Percentiles rank a stretch among this genome's conserved stretches.
phyloP scores from a whole-genome alignment of 176 grass and related monocot species.

The Cenchrus purpureus region DNA sequence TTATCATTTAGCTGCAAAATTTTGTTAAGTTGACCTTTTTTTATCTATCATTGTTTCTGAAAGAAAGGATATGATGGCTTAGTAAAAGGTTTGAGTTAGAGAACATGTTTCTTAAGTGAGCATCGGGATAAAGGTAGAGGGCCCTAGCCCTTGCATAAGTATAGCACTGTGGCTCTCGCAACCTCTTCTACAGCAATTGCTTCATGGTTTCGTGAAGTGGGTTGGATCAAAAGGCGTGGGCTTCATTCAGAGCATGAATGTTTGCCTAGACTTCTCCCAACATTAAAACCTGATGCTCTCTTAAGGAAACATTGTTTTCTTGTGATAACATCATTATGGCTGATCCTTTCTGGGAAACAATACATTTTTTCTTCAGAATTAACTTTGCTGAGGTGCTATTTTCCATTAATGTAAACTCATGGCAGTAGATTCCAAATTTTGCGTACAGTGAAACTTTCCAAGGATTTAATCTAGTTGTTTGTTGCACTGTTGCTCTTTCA shows the following conservation, averaged over 20 bases:
- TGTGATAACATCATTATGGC: conserved; percentile 54
- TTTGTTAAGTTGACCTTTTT: background rate
- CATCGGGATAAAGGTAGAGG: conserved; percentile 59
- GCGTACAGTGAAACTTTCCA: background rate
- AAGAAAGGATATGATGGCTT: conserved; percentile 73
- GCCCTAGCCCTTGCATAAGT: conserved; percentile 67
- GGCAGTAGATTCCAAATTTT: background rate
- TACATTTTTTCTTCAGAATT: background rate
- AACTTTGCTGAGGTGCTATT: background rate
- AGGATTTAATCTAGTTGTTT: background rate
- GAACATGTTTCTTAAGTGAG: conserved; percentile 49
- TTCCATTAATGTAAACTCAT: background rate
- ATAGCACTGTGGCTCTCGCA: conserved; percentile 64
- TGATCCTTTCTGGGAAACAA: conserved; percentile 64
- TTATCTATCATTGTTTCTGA: background rate
- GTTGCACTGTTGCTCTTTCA: background rate
- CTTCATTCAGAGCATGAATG: conserved; percentile 74
- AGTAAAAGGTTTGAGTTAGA: conserved; percentile 80
- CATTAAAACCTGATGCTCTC: conserved; percentile 43
- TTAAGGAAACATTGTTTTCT: conserved; percentile 57
- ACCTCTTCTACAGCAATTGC: conserved; percentile 71
- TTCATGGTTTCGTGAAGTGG: conserved; percentile 57
- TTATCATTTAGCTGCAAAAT: background rate
- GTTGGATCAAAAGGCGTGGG: conserved; percentile 77
- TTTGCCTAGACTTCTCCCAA: conserved; percentile 83